These are phyloP conservation scores for Corymbia calophylla DNA, from an alignment of 441 rosid genomes.

Conservation along the genomic window DNA sequence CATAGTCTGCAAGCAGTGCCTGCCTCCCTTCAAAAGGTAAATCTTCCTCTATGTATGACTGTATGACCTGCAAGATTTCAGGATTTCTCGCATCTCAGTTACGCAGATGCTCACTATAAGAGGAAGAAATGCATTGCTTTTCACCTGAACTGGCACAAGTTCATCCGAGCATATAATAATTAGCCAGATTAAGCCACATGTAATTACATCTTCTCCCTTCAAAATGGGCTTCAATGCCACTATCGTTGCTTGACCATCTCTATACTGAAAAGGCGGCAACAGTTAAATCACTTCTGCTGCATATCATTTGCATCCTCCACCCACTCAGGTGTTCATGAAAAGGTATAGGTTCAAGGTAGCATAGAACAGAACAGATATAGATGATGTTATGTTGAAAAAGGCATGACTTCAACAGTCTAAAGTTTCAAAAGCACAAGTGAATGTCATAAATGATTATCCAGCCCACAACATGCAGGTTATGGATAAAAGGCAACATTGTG, in stretches of 20 bases:
- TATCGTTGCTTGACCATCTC: slow-evolving; percentile 80
- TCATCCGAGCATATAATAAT: neutral
- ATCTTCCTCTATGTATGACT: slow-evolving; percentile 81
- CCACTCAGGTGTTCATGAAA: neutral
- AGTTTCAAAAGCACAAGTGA: neutral
- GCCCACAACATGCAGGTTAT: neutral
- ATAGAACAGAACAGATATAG: neutral
- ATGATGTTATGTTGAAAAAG: neutral
- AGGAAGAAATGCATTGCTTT: neutral
- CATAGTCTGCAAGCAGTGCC: slow-evolving; percentile 61
- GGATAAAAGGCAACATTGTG: neutral
- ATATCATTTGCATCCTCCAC: neutral
- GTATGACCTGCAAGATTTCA: slow-evolving; percentile 36
- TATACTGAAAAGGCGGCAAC: slow-evolving; percentile 37
- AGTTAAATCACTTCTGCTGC: neutral
- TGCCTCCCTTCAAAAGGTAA: slow-evolving; percentile 61
- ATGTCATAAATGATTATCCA: neutral
- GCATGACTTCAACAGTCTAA: neutral
- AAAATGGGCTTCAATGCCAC: slow-evolving; percentile 47
- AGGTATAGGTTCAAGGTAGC: neutral
- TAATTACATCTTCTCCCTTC: slow-evolving; percentile 71
- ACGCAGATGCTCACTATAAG: neutral
- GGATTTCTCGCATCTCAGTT: neutral
- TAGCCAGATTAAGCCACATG: neutral
- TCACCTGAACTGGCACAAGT: neutral